Evolutionary conservation across 1,139 yeast genomes (phyloP).

Genomic region (Insectozyma bohioensis): DNA sequence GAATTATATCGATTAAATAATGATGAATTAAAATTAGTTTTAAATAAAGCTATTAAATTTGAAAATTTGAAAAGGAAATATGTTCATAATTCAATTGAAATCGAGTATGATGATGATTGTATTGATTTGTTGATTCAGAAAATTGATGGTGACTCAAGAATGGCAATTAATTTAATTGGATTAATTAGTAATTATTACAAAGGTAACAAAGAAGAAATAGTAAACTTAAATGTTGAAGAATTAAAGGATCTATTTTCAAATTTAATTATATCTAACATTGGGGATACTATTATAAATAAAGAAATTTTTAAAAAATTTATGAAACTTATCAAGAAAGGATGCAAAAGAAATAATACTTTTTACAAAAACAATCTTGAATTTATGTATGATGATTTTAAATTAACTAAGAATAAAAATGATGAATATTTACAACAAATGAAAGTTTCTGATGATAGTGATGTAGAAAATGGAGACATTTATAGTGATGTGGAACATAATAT

Average conservation of each 20-base stretch:
- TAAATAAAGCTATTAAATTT: constrained; percentile 24
- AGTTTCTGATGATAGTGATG: constrained; percentile 36
- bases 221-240: too few species aligned
- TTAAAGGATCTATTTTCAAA: too few species aligned
- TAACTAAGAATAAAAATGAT: constrained; percentile 4
- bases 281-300: too few species aligned
- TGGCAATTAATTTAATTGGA: constrained; percentile 33
- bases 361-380: constrained; percentile 7
- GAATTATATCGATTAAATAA: constrained; percentile 21
- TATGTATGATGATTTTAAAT: constrained; percentile 13
- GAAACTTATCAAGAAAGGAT: constrained; percentile 1
- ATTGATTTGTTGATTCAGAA: constrained; percentile 17
- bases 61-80: constrained; percentile 29
- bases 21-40: constrained; percentile 22
- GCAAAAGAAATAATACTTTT: constrained; percentile 2
- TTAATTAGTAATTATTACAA: constrained; percentile 21
- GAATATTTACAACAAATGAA: constrained; percentile 25
- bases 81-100: constrained; percentile 8
- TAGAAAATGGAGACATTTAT: constrained; percentile 17
- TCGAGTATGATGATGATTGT: constrained; percentile 17
- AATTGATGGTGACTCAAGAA: constrained; percentile 35
- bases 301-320: constrained; percentile 2
- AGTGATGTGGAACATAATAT: constrained; percentile 23
- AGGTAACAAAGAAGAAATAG: constrained; percentile 1
- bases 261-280: too few species aligned